Conservation (phyloP, 2,329 filamentous ascomycete genomes). For the Colletotrichum sp. region DNA sequence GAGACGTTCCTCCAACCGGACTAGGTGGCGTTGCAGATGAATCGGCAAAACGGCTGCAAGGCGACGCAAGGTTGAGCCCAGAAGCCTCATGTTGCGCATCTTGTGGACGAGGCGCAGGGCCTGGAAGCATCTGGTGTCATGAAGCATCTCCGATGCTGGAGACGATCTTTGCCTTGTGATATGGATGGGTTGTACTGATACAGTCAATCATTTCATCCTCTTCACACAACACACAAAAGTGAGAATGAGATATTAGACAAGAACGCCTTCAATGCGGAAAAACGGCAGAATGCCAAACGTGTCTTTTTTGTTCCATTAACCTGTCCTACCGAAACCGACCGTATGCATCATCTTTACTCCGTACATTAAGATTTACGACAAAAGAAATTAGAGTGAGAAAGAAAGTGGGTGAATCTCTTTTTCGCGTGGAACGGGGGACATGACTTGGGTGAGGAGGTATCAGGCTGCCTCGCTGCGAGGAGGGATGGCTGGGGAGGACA, state of each 20-base stretch:
- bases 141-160: neutral
- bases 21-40: neutral
- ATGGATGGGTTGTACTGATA: neutral
- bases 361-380: constrained; percentile 21
- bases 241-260: neutral
- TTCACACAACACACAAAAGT: neutral
- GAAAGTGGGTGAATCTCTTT: neutral
- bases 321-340: constrained; percentile 20
- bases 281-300: neutral
- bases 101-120: neutral
- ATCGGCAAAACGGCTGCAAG: neutral
- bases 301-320: constrained; percentile 18
- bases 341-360: constrained; percentile 23
- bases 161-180: neutral
- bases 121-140: neutral
- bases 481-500: neutral
- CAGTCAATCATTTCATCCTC: neutral
- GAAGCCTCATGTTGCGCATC: neutral
- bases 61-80: neutral
- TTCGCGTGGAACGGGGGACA: neutral
- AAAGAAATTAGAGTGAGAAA: constrained; percentile 17
- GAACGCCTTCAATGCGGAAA: neutral
- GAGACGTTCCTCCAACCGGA: neutral
- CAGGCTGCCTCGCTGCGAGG: neutral
- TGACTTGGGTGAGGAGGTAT: neutral